Evolutionary conservation across 83 land plant species (phyloP).

Genomic region (Diphasiastrum complanatum): DNA sequence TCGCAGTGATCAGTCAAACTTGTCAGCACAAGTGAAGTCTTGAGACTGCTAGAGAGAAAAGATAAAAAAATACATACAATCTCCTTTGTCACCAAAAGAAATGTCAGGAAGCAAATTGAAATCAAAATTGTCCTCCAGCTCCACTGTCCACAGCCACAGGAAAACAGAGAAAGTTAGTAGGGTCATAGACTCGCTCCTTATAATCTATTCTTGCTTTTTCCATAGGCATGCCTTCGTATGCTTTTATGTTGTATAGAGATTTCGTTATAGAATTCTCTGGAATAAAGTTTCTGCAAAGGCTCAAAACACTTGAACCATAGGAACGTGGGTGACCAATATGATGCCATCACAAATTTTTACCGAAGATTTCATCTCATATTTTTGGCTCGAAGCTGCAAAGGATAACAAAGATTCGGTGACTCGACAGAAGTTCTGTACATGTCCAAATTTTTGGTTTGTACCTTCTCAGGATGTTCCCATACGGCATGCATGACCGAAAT

Average conservation of each 20-base stretch:
- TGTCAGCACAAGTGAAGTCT: neutral
- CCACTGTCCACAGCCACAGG: conserved; percentile 21
- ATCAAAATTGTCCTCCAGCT: conserved; percentile 26
- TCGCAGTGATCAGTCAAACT: neutral
- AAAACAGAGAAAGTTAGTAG: too few relatives aligned
- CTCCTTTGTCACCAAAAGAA: conserved; percentile 3
- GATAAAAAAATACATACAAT: conserved; percentile 1
- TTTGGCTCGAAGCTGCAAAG: neutral
- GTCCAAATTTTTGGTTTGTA: conserved; percentile 5
- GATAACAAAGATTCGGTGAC: neutral
- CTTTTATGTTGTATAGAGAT: too few relatives aligned
- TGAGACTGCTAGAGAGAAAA: neutral
- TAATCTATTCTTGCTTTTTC: too few relatives aligned
- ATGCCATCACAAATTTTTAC: neutral
- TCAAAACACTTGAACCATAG: neutral
- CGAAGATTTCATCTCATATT: neutral
- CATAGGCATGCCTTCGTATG: too few relatives aligned
- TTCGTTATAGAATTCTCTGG: too few relatives aligned
- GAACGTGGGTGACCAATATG: neutral
- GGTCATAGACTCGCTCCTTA: too few relatives aligned
- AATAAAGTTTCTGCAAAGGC: too few relatives aligned
- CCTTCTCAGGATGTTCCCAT: conserved; percentile 47
- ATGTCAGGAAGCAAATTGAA: conserved; percentile 17
- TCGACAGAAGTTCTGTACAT: neutral
- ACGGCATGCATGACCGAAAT: conserved; percentile 49